Conservation (phyloP, 805 yeast species). For the Teunomyces funiuensis region DNA sequence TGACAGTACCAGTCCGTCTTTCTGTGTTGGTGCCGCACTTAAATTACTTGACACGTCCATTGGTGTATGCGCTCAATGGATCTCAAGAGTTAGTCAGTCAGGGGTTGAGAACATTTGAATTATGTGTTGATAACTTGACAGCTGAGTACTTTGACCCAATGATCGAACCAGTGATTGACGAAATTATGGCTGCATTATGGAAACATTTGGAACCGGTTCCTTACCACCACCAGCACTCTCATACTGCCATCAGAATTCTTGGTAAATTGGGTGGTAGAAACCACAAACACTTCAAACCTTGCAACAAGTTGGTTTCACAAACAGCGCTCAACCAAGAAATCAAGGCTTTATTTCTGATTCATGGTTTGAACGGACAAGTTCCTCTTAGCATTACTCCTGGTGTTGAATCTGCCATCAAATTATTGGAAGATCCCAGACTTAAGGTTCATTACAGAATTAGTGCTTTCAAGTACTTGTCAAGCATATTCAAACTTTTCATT, state of each 20-base stretch:
- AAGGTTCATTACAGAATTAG: conserved; percentile 68
- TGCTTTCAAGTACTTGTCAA: conserved; percentile 71
- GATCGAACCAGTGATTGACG: conserved; percentile 92
- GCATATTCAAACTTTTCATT: conserved; percentile 67
- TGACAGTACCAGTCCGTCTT: conserved; percentile 92
- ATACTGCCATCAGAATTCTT: conserved; percentile 85
- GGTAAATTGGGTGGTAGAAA: conserved; percentile 98
- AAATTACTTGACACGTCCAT: conserved; percentile 83
- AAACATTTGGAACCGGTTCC: conserved; percentile 89
- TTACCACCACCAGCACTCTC: conserved; percentile 91
- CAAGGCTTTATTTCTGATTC: conserved; percentile 64
- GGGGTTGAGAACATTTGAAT: conserved; percentile 89
- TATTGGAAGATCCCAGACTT: conserved; percentile 66
- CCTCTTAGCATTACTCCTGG: conserved; percentile 85
- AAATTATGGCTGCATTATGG: conserved; percentile 92
- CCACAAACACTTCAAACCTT: conserved; percentile 78
- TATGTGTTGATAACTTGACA: conserved; percentile 93
- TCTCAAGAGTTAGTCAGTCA: conserved; percentile 90
- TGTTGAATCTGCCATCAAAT: conserved; percentile 69
- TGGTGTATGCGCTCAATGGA: conserved; percentile 87
- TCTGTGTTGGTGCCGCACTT: conserved; percentile 93
- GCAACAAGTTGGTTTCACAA: conserved; percentile 58
- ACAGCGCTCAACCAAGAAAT: conserved; percentile 65
- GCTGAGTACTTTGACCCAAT: conserved; percentile 97
- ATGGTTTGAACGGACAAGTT: conserved; percentile 59